phyloP scores from a whole-genome alignment of 352 stramenopile genomes.

The Phytophthora chlamydospora region DNA sequence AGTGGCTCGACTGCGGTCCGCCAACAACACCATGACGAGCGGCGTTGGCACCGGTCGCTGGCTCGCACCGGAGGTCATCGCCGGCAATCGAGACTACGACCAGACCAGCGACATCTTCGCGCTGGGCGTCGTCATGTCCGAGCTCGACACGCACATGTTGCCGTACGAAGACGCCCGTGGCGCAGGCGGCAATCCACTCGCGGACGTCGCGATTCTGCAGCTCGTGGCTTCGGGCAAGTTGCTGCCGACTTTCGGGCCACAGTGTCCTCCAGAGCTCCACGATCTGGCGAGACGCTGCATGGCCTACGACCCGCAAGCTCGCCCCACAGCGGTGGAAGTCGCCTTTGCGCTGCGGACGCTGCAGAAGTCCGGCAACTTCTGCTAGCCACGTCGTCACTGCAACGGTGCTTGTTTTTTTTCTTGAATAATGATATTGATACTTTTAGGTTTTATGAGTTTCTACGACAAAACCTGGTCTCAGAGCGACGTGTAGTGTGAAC shows the following conservation, averaged over 20 bases:
- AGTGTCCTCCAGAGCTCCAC: conserved; percentile 47
- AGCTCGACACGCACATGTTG: conserved; percentile 67
- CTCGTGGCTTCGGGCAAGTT: conserved; percentile 55
- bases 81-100: conserved; percentile 54
- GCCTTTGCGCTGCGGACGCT: conserved; percentile 53
- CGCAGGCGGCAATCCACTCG: conserved; percentile 34
- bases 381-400: too few species aligned
- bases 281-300: conserved; percentile 52
- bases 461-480: conserved; percentile 20
- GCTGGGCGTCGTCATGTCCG: conserved; percentile 58
- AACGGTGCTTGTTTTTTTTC: too few species aligned
- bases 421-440: conserved; percentile 17
- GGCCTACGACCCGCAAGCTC: conserved; percentile 36
- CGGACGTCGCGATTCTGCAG: conserved; percentile 57
- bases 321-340: conserved; percentile 57
- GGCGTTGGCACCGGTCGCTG: conserved; percentile 57
- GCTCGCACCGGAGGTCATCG: conserved; percentile 61
- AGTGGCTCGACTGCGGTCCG: conserved; percentile 41
- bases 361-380: conserved; percentile 41
- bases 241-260: conserved; percentile 43
- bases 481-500: conserved; percentile 35
- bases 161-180: conserved; percentile 53
- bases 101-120: conserved; percentile 55
- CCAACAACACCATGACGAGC: conserved; percentile 56
- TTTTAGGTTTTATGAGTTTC: conserved; percentile 17